Base-by-base conservation (phyloP, 2,329 filamentous ascomycete genomes). In the Arthrobotrys sphaeroides region DNA sequence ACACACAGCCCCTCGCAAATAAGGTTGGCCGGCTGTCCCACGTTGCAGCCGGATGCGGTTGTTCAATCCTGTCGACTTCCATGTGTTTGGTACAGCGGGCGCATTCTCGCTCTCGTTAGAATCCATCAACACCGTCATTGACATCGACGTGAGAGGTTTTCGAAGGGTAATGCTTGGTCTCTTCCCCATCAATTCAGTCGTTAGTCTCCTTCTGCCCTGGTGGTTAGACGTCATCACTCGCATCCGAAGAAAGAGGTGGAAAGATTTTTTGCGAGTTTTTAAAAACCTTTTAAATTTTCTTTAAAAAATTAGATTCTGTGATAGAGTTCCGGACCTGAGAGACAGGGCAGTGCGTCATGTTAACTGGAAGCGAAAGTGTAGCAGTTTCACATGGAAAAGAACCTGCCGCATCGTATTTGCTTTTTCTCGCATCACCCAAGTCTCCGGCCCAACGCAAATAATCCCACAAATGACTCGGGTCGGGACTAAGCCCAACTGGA, bases 21-120 rank as follows among this genome's bases (percentile, higher is more conserved):
- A 75, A 64, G 47, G 72, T 65, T 69, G 59, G 31, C 42, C 38
- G 64, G 62, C 20, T 53, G 62, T 74, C 62, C 69, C 70, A 74
- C 62, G 62, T 62, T 73, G 69, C 20, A 65, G 36, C 61, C 43
- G 69, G 61, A 67, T 61, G 69, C 69, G 53, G 40, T 53, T 62
- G 20, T 31, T 55, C 12, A 26, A 38, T 18, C 24, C 7, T 55
- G n/a, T 66, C 61, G 47, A 43, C 40, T 55, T 18, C 38, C 26
- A 51, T 64, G 22, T 47, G 20, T 60, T 31, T 60, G 55, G 55
- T 5, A 60, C 10, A 20, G 28, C 61, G 61, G 22, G 31, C 7
- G 61, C 10, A 55, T 66, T 66, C 47, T 55, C 33, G 31, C 45
- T 43, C 20, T 60, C 24, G 28, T 43, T 22, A 18, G 36, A 60